Conservation (phyloP, 2,329 filamentous ascomycete genomes). For the Exophiala phaeomuriformis region DNA sequence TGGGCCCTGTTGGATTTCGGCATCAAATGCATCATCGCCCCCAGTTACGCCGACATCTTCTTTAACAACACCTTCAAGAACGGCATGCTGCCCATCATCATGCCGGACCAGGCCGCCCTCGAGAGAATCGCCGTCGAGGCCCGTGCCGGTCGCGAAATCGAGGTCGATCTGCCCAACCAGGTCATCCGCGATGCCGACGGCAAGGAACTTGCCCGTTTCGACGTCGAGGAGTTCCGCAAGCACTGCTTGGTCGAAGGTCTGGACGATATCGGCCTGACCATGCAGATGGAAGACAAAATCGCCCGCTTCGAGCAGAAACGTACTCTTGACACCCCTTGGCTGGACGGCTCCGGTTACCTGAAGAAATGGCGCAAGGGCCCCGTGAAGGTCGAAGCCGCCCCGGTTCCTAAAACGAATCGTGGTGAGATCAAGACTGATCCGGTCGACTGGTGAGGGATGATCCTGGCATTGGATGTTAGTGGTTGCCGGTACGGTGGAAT, state of each 20-base stretch:
- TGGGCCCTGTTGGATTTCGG: constrained; percentile 97
- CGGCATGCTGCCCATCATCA: constrained; percentile 84
- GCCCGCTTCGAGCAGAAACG: constrained; percentile 70
- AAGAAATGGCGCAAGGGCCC: constrained; percentile 48
- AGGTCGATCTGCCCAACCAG: constrained; percentile 83
- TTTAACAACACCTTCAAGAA: constrained; percentile 99
- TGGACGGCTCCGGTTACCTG: constrained; percentile 80
- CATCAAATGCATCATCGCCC: constrained; percentile 87
- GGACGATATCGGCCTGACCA: constrained; percentile 90
- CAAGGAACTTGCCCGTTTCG: constrained; percentile 67
- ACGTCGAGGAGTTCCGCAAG: constrained; percentile 88
- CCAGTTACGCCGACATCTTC: constrained; percentile 86
- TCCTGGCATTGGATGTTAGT: too few relatives aligned
- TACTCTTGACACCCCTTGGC: constrained; percentile 74
- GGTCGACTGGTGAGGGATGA: constrained; percentile 65
- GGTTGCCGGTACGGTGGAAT: too few relatives aligned
- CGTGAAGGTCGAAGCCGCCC: constrained; percentile 56
- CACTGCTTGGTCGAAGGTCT: constrained; percentile 90
- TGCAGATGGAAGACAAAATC: constrained; percentile 89
- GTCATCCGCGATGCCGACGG: constrained; percentile 69
- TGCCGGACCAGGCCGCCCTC: constrained; percentile 58
- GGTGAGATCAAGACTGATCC: constrained; percentile 79
- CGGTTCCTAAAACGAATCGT: constrained; percentile 81
- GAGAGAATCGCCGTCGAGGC: constrained; percentile 69
- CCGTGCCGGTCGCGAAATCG: constrained; percentile 70